These are phyloP conservation scores for Arthrobotrys sphaeroides DNA, from an alignment of 2,329 filamentous ascomycete species.

Conservation along the genomic window DNA sequence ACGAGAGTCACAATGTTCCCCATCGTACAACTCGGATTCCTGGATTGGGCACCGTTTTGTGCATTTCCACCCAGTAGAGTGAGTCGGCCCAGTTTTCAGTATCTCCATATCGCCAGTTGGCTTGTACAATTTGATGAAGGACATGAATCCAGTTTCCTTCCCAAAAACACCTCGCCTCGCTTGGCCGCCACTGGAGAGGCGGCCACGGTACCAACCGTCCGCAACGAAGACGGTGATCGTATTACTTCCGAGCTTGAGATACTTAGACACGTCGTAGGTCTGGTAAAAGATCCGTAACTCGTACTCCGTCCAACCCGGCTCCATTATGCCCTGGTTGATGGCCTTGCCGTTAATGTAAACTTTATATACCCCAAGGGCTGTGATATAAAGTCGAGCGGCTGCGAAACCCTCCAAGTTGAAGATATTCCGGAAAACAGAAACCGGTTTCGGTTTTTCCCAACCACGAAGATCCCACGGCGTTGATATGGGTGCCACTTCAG, in stretches of 20 bases:
- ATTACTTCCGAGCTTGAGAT: constrained; percentile 5
- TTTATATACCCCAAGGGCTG: constrained; percentile 36
- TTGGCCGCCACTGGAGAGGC: constrained; percentile 26
- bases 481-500: constrained; percentile 13
- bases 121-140: background rate
- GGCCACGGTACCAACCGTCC: constrained; percentile 46
- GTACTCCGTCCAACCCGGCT: constrained; percentile 44
- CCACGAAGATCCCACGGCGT: constrained; percentile 19
- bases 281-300: constrained; percentile 22
- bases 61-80: constrained; percentile 39
- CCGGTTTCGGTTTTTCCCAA: constrained; percentile 27
- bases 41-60: constrained; percentile 23
- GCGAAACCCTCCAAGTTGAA: background rate
- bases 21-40: constrained; percentile 37
- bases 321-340: constrained; percentile 24
- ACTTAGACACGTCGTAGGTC: constrained; percentile 24
- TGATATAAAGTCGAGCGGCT: constrained; percentile 7
- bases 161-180: constrained; percentile 36
- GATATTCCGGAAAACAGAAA: constrained; percentile 22
- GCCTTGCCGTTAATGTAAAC: constrained; percentile 27
- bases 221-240: constrained; percentile 9
- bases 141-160: constrained; percentile 32
- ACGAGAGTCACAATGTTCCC: constrained; percentile 32
- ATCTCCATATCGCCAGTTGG: background rate
- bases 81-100: constrained; percentile 3